Evolutionary conservation across 257 asterid genomes (phyloP).

Genomic region (Sherardia arvensis): DNA sequence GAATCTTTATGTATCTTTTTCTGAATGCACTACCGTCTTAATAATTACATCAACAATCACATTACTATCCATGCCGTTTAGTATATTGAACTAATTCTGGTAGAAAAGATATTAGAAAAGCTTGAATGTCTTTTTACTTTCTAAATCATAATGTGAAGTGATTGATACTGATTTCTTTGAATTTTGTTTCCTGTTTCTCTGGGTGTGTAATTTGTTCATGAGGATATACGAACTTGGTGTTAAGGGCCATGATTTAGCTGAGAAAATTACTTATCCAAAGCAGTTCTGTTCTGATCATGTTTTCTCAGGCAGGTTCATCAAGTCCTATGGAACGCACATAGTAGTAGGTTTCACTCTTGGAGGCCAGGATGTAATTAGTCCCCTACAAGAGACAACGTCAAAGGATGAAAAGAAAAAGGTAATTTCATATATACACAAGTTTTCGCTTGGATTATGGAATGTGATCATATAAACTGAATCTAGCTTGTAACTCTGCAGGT

Average conservation of each 20-base stretch:
- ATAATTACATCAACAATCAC: too few species aligned
- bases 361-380: conserved; percentile 91
- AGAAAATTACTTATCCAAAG: conserved; percentile 10
- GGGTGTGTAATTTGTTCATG: not conserved
- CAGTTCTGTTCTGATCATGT: conserved; percentile 19
- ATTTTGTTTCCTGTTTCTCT: not conserved
- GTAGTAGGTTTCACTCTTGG: conserved; percentile 93
- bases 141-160: not conserved
- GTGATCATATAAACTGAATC: conserved; percentile 11
- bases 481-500: conserved; percentile 38
- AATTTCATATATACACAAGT: not conserved
- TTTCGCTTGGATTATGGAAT: conserved; percentile 1
- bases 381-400: conserved; percentile 57
- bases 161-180: too few species aligned
- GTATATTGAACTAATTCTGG: too few species aligned
- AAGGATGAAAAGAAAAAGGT: conserved; percentile 62
- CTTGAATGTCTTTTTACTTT: not conserved
- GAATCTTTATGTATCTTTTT: too few species aligned
- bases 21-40: too few species aligned
- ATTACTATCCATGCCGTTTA: not conserved
- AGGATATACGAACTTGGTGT: not conserved
- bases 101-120: not conserved
- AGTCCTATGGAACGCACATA: conserved; percentile 89
- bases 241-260: not conserved
- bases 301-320: conserved; percentile 68